Evolutionary conservation across 352 stramenopile genomes (phyloP).

Genomic region (Pythium apleroticum): DNA sequence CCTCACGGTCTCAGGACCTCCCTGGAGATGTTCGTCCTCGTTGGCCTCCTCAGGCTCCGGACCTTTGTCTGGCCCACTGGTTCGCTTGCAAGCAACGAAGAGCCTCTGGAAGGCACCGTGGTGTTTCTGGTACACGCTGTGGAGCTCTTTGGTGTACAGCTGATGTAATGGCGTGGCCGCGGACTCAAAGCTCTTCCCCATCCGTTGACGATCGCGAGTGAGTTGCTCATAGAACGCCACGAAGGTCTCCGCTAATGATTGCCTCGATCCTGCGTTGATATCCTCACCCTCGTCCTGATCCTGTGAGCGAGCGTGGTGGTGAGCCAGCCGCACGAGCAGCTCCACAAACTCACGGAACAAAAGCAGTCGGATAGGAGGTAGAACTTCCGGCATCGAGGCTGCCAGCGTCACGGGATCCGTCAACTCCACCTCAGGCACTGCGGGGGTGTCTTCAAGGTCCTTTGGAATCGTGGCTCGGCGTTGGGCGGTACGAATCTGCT

Average conservation of each 20-base stretch:
- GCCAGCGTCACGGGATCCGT: constrained; percentile 17
- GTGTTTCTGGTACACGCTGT: constrained; percentile 42
- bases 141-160: constrained; percentile 44
- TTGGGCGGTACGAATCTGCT: constrained; percentile 39
- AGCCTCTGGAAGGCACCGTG: constrained; percentile 34
- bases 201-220: constrained; percentile 31
- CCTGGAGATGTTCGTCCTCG: constrained; percentile 7
- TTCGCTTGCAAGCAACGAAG: constrained; percentile 30
- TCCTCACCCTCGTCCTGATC: neutral
- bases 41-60: neutral
- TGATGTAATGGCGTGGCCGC: constrained; percentile 25
- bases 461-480: constrained; percentile 23
- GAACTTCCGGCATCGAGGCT: constrained; percentile 16
- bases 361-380: constrained; percentile 31
- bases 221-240: constrained; percentile 46
- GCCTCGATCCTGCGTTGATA: neutral
- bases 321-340: constrained; percentile 57
- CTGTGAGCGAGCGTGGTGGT: constrained; percentile 30
- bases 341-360: constrained; percentile 69
- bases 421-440: neutral
- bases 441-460: neutral
- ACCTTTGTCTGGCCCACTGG: neutral
- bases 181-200: constrained; percentile 26
- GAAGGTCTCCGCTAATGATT: constrained; percentile 41
- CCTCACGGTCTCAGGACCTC: constrained; percentile 4